Evolutionary conservation across 768 basidiomycete genomes (phyloP), one percentile per base, ranked within the genome.

Genomic region (Auriscalpium vulgare): DNA sequence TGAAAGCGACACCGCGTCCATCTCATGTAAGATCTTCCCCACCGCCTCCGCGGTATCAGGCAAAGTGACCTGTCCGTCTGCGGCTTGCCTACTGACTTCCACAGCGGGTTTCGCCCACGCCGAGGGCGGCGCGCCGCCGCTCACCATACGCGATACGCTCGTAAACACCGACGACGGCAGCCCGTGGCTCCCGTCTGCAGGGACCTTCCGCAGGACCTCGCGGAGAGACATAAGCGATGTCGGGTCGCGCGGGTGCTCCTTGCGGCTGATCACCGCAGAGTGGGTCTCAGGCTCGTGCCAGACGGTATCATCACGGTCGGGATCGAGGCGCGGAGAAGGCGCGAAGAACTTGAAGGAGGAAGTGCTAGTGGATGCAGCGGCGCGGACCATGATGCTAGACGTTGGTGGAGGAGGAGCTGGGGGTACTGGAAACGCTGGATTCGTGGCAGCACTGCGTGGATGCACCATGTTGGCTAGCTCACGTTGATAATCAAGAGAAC

Each of bases 271-370:
- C 11, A 81, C 74, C 0, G 83, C 78, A 1, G 83, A 81, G 60
- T 75, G 84, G 8, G 74, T 63, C 62, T 88, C 87, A 1, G 79
- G 76, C 58, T 81, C 82, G 56, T 82, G 75, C 83, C 82, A 84
- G 4, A 79, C 68, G 0, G 72, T 71, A 59, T 75, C 78, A 43
- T 82, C 83, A 38, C 75, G 69, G 63, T 87, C 85, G 4, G 85
- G 83, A 63, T 87, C 83, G 0, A 77, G 81, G 45, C 74, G 72
- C 2, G 66, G 65, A 16, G 73, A 59, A 2, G 75, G 65, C 2
- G 75, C 61, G 59, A 85, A 82, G 34, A 82, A 68, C 57, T 74
- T 79, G 64, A 79, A 77, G 14, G 79, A 73, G 10, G 74, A 70
- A 5, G 68, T 66, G 6, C 68, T 59, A 10, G 59, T 63, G 13